Percentiles rank a stretch among this genome's conserved stretches.
These are phyloP conservation scores for Biscutella auriculata DNA, from an alignment of 441 rosid species.

Conservation along the genomic window DNA sequence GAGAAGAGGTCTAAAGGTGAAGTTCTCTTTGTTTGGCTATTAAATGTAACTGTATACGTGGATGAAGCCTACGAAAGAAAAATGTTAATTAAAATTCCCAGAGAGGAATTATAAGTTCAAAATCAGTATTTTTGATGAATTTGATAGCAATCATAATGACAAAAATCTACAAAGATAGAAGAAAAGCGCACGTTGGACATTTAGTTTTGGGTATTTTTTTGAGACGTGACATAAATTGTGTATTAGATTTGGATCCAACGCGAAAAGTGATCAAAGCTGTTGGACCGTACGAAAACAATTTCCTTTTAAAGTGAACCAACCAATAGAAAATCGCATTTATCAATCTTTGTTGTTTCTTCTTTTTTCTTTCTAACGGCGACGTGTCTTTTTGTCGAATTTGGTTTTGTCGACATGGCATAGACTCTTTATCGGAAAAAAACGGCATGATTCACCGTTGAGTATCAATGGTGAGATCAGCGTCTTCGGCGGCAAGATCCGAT, in stretches of 20 bases:
- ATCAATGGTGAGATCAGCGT: no score
- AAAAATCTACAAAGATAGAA: not conserved
- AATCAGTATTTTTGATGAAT: not conserved
- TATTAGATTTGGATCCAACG: constrained; percentile 10
- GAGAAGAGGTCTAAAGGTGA: not conserved
- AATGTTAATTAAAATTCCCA: not conserved
- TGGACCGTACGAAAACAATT: constrained; percentile 2
- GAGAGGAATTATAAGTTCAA: not conserved
- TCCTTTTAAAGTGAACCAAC: constrained; percentile 15
- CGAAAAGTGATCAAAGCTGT: constrained; percentile 9
- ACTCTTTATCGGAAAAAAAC: no score
- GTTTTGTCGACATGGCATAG: no score
- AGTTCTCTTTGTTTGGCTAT: constrained; percentile 3
- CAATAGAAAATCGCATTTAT: constrained; percentile 12
- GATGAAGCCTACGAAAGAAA: constrained; percentile 4
- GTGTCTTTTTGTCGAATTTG: no score
- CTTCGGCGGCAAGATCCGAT: no score
- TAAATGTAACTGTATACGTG: no score
- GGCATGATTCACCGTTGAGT: no score
- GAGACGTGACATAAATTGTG: constrained; percentile 19
- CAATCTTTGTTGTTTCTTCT: no score
- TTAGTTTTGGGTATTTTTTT: not conserved
- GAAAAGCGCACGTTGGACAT: constrained; percentile 9
- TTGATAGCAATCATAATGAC: not conserved
- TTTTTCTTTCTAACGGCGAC: no score